phyloP scores from a whole-genome alignment of 192 early-diverging fungal species.

The Gryganskiella cystojenkinii region DNA sequence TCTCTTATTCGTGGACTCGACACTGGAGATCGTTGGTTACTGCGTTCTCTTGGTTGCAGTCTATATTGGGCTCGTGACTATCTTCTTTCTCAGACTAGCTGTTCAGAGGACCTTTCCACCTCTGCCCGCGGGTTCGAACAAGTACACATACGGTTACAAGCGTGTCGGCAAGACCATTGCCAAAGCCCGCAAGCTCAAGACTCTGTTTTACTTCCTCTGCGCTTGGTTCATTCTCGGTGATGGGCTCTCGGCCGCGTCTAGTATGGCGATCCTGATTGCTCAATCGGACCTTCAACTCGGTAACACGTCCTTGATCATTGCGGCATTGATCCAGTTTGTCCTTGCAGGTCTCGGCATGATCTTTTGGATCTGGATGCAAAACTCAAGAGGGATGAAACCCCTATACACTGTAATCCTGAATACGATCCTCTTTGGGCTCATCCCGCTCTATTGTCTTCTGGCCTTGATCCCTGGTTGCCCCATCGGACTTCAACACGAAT shows the following conservation, averaged over 20 bases:
- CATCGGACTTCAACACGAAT: conserved; percentile 52
- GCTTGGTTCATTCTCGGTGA: conserved; percentile 79
- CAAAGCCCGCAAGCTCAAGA: conserved; percentile 61
- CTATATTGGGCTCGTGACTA: conserved; percentile 54
- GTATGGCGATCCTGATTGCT: conserved; percentile 67
- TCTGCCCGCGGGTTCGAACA: conserved; percentile 56
- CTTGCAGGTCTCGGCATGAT: conserved; percentile 62
- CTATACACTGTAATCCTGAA: conserved; percentile 65
- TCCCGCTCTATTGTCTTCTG: conserved; percentile 71
- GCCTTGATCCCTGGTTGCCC: conserved; percentile 59
- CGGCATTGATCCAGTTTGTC: conserved; percentile 65
- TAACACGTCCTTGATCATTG: conserved; percentile 56
- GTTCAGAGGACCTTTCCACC: conserved; percentile 55
- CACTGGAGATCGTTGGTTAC: conserved; percentile 41
- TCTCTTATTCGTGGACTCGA: conserved; percentile 19
- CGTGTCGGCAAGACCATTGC: conserved; percentile 40
- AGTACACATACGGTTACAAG: conserved; percentile 52
- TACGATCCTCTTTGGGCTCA: conserved; percentile 52
- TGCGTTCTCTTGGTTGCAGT: conserved; percentile 47
- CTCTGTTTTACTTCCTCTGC: conserved; percentile 69
- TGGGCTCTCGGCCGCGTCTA: conserved; percentile 66
- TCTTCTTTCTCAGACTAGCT: conserved; percentile 38
- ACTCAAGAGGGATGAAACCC: conserved; percentile 56
- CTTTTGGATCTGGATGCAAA: conserved; percentile 67
- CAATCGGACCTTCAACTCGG: conserved; percentile 60